A percentile compares a stretch with the other conserved stretches of the same genome.
These are phyloP conservation scores for Rhodocollybia butyracea DNA, from an alignment of 768 basidiomycete species.

Conservation along the genomic window DNA sequence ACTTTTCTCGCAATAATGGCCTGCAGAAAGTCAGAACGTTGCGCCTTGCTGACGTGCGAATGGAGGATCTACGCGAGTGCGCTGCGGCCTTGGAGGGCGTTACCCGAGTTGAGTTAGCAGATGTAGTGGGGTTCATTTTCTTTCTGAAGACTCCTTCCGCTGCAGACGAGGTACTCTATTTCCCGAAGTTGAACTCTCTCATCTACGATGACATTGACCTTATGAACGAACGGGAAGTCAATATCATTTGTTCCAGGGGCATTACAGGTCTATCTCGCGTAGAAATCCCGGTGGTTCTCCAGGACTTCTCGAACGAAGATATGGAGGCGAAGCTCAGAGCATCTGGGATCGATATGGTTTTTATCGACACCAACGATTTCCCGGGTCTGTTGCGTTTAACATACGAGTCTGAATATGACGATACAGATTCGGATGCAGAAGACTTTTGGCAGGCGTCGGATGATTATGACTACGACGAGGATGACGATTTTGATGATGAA, in stretches of 20 bases:
- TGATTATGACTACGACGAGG: slow-evolving; percentile 14
- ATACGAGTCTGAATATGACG: slow-evolving; percentile 5
- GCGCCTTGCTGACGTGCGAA: slow-evolving; percentile 8
- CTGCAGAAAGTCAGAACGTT: slow-evolving; percentile 4
- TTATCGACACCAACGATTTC: neutral
- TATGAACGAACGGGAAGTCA: neutral
- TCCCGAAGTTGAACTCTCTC: neutral
- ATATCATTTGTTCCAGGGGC: neutral
- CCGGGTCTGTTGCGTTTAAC: neutral
- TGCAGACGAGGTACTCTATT: neutral
- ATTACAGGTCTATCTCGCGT: neutral
- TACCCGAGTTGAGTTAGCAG: slow-evolving; percentile 9
- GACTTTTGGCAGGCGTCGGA: neutral
- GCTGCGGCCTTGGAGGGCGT: slow-evolving; percentile 13
- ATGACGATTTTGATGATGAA: slow-evolving; percentile 10
- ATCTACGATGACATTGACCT: neutral
- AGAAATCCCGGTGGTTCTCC: neutral
- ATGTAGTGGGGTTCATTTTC: neutral
- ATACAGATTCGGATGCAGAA: slow-evolving; percentile 9
- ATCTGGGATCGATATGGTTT: neutral
- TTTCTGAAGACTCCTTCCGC: neutral
- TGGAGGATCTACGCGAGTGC: neutral
- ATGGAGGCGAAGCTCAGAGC: neutral
- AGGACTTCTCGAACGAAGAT: neutral
- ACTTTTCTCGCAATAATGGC: neutral